Conservation (phyloP, 768 basidiomycete species). For the Lentinula edodes region DNA sequence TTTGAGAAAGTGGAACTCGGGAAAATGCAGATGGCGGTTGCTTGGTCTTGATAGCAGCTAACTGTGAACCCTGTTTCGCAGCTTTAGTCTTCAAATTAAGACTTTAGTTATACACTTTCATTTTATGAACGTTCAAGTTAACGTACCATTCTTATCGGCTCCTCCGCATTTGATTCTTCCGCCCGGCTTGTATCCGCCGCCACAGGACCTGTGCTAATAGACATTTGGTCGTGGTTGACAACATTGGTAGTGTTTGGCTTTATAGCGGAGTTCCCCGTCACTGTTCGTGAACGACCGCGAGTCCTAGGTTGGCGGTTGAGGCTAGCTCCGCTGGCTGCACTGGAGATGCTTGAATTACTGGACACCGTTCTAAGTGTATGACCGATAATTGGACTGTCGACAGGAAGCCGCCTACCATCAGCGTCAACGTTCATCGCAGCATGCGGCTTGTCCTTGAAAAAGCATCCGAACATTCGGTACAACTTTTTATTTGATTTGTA, state of each 20-base stretch:
- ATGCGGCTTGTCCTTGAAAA: slow-evolving; percentile 18
- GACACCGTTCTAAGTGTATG: slow-evolving; percentile 36
- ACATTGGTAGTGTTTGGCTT: too few relatives aligned
- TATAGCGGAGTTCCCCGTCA: slow-evolving; percentile 8
- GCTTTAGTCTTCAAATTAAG: background rate
- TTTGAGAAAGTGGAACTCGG: slow-evolving; percentile 38
- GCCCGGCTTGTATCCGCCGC: background rate
- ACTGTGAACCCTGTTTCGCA: background rate
- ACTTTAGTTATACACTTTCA: background rate
- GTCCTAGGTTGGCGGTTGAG: slow-evolving; percentile 50
- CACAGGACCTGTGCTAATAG: background rate
- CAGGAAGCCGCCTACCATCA: slow-evolving; percentile 17
- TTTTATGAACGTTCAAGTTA: background rate
- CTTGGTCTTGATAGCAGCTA: slow-evolving; percentile 14
- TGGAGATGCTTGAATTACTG: slow-evolving; percentile 46
- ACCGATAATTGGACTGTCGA: background rate
- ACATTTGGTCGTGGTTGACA: background rate
- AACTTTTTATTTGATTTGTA: background rate
- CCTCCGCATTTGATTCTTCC: background rate
- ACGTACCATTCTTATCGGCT: slow-evolving; percentile 1
- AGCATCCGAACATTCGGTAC: background rate
- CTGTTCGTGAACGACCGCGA: slow-evolving; percentile 48
- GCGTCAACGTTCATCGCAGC: slow-evolving; percentile 12
- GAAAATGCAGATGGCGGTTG: slow-evolving; percentile 44
- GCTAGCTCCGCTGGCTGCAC: slow-evolving; percentile 42